Conservation (phyloP, 805 yeast species). For the Candida easanensis region DNA sequence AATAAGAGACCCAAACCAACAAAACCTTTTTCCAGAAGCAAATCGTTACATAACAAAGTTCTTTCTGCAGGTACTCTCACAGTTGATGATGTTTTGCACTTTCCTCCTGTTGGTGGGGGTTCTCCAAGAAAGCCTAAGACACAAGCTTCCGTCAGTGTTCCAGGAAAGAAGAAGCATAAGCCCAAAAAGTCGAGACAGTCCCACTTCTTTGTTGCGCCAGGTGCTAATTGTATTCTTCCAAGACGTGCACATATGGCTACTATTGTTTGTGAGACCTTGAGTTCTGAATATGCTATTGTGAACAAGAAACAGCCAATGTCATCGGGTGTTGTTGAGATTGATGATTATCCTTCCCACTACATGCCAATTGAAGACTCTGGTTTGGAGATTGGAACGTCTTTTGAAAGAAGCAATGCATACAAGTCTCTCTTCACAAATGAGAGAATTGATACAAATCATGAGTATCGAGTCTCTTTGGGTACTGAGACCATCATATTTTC, state of each 20-base stretch:
- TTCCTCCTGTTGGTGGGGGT: neutral
- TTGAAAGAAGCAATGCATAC: constrained; percentile 15
- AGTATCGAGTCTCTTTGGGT: constrained; percentile 15
- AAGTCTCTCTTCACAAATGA: constrained; percentile 12
- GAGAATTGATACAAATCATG: constrained; percentile 4
- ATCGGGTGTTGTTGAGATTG: constrained; percentile 2
- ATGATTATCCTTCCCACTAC: neutral
- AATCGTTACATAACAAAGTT: neutral
- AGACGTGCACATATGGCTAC: constrained; percentile 20
- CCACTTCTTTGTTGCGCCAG: constrained; percentile 11
- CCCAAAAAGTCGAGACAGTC: neutral
- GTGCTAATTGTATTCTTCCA: constrained; percentile 13
- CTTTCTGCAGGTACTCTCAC: neutral
- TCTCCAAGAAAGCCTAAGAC: neutral
- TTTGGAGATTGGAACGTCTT: constrained; percentile 1
- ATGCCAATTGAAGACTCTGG: neutral
- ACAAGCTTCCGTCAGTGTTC: neutral
- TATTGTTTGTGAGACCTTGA: constrained; percentile 18
- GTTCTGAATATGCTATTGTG: constrained; percentile 20
- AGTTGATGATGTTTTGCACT: neutral
- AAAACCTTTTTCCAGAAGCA: no score
- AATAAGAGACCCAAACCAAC: no score
- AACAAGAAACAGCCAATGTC: constrained; percentile 3
- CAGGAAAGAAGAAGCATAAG: neutral
- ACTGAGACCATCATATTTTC: constrained; percentile 12